phyloP scores from a whole-genome alignment of 805 yeast genomes.

The Kluyveromyces starmeri region DNA sequence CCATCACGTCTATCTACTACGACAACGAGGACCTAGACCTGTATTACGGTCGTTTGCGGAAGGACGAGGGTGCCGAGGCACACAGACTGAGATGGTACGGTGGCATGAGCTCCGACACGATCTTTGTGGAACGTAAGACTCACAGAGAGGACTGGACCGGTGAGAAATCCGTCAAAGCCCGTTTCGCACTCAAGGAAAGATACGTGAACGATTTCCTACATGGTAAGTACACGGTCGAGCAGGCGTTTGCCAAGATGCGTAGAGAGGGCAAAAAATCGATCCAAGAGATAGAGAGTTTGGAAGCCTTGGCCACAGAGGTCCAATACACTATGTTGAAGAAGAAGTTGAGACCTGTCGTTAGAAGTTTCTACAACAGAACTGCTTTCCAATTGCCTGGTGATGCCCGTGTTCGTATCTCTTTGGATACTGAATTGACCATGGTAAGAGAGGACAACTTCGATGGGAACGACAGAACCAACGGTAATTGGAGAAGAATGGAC shows the following conservation, averaged over 20 bases:
- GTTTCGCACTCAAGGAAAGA: slow-evolving; percentile 88
- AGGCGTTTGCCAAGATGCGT: slow-evolving; percentile 86
- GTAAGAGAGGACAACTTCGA: slow-evolving; percentile 96
- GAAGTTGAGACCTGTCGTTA: slow-evolving; percentile 83
- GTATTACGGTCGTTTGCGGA: slow-evolving; percentile 88
- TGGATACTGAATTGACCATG: slow-evolving; percentile 96
- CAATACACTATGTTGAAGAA: slow-evolving; percentile 83
- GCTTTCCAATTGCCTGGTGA: slow-evolving; percentile 99
- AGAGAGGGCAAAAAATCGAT: slow-evolving; percentile 83
- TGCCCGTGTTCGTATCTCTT: slow-evolving; percentile 96
- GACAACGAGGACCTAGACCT: slow-evolving; percentile 85
- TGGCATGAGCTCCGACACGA: slow-evolving; percentile 87
- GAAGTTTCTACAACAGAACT: slow-evolving; percentile 95
- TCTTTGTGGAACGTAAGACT: slow-evolving; percentile 94
- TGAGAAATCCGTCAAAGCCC: slow-evolving; percentile 96
- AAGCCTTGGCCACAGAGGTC: slow-evolving; percentile 85
- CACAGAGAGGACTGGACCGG: slow-evolving; percentile 99
- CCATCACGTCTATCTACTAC: slow-evolving; percentile 93
- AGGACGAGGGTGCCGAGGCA: slow-evolving; percentile 98
- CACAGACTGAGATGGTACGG: slow-evolving; percentile 98
- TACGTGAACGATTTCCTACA: slow-evolving; percentile 74
- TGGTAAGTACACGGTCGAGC: slow-evolving; percentile 80
- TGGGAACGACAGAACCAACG: slow-evolving; percentile 79
- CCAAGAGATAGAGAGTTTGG: slow-evolving; percentile 85
- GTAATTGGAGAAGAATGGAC: slow-evolving; percentile 97